A percentile compares a stretch with the other conserved stretches of the same genome.
Conservation (phyloP, 352 stramenopile species). For the Phytophthora meadii region DNA sequence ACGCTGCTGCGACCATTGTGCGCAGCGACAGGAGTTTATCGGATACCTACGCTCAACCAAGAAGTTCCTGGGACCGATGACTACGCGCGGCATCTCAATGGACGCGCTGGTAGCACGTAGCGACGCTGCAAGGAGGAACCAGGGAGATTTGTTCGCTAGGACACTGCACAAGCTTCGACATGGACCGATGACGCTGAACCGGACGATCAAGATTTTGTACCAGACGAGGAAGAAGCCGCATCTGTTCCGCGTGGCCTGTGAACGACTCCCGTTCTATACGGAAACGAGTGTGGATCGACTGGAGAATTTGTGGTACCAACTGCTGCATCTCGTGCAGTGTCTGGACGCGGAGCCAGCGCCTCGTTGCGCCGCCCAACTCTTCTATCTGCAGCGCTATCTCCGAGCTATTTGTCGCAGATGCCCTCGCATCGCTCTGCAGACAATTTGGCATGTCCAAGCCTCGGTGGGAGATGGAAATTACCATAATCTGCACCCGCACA, state of each 20-base stretch:
- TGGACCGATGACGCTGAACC: slow-evolving; percentile 76
- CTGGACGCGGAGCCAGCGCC: slow-evolving; percentile 57
- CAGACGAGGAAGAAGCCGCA: slow-evolving; percentile 75
- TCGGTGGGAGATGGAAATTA: slow-evolving; percentile 57
- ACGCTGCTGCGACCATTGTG: slow-evolving; percentile 62
- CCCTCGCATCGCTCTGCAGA: slow-evolving; percentile 77
- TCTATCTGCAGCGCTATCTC: slow-evolving; percentile 74
- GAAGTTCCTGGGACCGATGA: slow-evolving; percentile 47
- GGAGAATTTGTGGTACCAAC: slow-evolving; percentile 83
- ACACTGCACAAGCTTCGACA: slow-evolving; percentile 60
- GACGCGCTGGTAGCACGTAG: slow-evolving; percentile 35
- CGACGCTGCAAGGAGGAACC: slow-evolving; percentile 24
- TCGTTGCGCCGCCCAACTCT: slow-evolving; percentile 58
- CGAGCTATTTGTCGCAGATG: slow-evolving; percentile 74
- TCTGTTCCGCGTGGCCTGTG: slow-evolving; percentile 68
- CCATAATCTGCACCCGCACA: slow-evolving; percentile 63
- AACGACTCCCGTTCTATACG: slow-evolving; percentile 75
- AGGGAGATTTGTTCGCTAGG: slow-evolving; percentile 42
- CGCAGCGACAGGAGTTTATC: slow-evolving; percentile 67
- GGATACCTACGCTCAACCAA: slow-evolving; percentile 44
- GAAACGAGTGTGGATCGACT: slow-evolving; percentile 79
- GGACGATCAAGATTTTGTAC: slow-evolving; percentile 83
- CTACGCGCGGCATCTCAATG: slow-evolving; percentile 37
- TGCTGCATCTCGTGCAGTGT: slow-evolving; percentile 83
- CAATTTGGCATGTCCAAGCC: slow-evolving; percentile 83